Conservation (phyloP, 306 rosid genomes). For the Trifolium fragiferum region DNA sequence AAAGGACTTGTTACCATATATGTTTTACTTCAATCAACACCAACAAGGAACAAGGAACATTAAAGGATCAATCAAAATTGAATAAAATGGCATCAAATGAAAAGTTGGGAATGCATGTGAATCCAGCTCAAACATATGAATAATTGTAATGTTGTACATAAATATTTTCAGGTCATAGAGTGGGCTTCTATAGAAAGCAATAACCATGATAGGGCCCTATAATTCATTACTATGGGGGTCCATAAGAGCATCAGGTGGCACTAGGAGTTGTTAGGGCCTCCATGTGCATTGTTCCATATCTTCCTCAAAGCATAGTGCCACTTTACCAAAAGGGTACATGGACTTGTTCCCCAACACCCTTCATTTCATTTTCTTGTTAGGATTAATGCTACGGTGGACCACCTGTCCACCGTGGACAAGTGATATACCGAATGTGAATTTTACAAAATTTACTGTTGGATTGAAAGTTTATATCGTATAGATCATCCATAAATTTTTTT, state of each 20-base stretch:
- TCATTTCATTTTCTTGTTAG: constrained; percentile 19
- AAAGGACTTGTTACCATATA: no score
- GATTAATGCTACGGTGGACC: no score
- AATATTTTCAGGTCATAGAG: constrained; percentile 16
- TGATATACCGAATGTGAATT: no score
- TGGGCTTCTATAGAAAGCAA: constrained; percentile 26
- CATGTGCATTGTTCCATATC: constrained; percentile 47
- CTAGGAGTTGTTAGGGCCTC: constrained; percentile 16
- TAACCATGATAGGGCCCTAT: constrained; percentile 29
- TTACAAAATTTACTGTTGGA: no score
- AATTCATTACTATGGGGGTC: constrained; percentile 33
- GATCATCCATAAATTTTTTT: no score
- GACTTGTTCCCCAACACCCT: constrained; percentile 36
- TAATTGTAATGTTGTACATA: constrained; percentile 36
- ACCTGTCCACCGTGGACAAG: no score
- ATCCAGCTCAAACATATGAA: constrained; percentile 39
- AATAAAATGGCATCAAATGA: constrained; percentile 8
- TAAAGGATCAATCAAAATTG: not conserved
- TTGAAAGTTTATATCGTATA: no score
- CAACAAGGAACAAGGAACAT: not conserved
- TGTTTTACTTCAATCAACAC: not conserved
- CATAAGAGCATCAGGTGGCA: constrained; percentile 22
- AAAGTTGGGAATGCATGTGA: constrained; percentile 37
- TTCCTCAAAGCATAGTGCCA: constrained; percentile 25
- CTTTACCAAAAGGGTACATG: constrained; percentile 34